Evolutionary conservation across 768 basidiomycete species (phyloP).

Genomic region (Tephrocybe sp.): DNA sequence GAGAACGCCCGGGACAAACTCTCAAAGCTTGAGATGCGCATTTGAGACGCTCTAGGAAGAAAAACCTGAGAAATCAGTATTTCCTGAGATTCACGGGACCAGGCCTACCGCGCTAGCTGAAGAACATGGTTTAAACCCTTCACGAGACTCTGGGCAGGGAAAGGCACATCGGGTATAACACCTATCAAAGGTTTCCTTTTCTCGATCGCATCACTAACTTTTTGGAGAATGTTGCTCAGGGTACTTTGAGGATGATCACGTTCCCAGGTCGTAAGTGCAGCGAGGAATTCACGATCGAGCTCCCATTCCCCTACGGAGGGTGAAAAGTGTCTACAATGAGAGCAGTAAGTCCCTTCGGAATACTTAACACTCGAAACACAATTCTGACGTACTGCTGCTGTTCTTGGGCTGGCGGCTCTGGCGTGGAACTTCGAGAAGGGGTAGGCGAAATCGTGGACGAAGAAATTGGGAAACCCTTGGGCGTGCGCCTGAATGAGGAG

Average conservation of each 20-base stretch:
- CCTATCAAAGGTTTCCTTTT: neutral
- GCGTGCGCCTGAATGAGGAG: too few relatives aligned
- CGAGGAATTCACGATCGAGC: conserved; percentile 8
- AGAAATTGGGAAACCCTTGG: too few relatives aligned
- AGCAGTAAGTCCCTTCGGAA: too few relatives aligned
- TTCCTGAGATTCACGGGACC: neutral
- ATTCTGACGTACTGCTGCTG: too few relatives aligned
- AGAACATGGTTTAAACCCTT: neutral
- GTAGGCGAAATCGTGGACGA: too few relatives aligned
- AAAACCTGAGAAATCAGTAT: neutral
- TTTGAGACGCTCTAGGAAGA: neutral
- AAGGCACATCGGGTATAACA: conserved; percentile 6
- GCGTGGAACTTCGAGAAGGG: too few relatives aligned
- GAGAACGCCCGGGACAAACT: conserved; percentile 7
- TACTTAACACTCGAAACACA: too few relatives aligned
- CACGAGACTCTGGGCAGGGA: conserved; percentile 9
- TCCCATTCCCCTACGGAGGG: neutral
- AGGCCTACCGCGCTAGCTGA: conserved; percentile 2
- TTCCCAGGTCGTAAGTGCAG: conserved; percentile 4
- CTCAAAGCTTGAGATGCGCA: neutral
- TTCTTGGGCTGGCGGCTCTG: too few relatives aligned
- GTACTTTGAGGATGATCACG: conserved; percentile 5
- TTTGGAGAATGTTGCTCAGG: conserved; percentile 1
- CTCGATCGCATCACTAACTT: conserved; percentile 2
- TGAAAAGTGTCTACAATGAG: too few relatives aligned